Evolutionary conservation across 1,284 basidiomycete species (phyloP).

Genomic region (Sporisorium sorghi): DNA sequence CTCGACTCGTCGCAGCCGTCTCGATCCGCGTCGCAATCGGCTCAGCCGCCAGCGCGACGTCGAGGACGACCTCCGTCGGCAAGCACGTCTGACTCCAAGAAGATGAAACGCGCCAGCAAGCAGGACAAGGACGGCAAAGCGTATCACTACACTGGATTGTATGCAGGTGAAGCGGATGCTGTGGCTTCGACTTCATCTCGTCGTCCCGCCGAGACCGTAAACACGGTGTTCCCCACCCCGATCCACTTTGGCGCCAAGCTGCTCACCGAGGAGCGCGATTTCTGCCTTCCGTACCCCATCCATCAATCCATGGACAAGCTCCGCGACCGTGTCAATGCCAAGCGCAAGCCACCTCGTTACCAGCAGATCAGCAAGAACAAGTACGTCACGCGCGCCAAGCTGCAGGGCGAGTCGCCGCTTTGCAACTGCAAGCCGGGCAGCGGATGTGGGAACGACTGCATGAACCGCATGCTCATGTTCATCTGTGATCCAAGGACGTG

Average conservation of each 20-base stretch:
- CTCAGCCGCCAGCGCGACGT: conserved; percentile 3
- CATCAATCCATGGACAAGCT: conserved; percentile 37
- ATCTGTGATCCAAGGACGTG: conserved; percentile 62
- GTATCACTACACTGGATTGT: conserved; percentile 37
- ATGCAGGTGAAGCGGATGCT: conserved; percentile 47
- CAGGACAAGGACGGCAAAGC: conserved; percentile 40
- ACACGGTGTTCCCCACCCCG: conserved; percentile 30
- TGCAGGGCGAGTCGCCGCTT: conserved; percentile 56
- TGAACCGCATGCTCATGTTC: conserved; percentile 62
- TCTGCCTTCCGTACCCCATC: conserved; percentile 46
- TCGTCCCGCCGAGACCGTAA: conserved; percentile 6
- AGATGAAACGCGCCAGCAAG: conserved; percentile 28
- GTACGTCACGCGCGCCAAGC: conserved; percentile 52
- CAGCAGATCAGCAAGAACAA: conserved; percentile 56
- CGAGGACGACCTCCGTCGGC: conserved; percentile 15
- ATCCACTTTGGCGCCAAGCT: conserved; percentile 51
- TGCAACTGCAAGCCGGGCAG: conserved; percentile 57
- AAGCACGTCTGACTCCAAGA: conserved; percentile 14
- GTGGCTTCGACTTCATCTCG: conserved; percentile 23
- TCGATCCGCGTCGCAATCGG: conserved; percentile 9
- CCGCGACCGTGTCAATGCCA: conserved; percentile 50
- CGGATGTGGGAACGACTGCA: conserved; percentile 57
- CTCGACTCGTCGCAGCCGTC: conserved; percentile 19
- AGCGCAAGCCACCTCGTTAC: conserved; percentile 58
- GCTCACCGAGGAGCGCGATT: conserved; percentile 53